A percentile compares a stretch with the other conserved stretches of the same genome.
phyloP scores from a whole-genome alignment of 179 eudicot species.

The Sideroxylon spinosum region DNA sequence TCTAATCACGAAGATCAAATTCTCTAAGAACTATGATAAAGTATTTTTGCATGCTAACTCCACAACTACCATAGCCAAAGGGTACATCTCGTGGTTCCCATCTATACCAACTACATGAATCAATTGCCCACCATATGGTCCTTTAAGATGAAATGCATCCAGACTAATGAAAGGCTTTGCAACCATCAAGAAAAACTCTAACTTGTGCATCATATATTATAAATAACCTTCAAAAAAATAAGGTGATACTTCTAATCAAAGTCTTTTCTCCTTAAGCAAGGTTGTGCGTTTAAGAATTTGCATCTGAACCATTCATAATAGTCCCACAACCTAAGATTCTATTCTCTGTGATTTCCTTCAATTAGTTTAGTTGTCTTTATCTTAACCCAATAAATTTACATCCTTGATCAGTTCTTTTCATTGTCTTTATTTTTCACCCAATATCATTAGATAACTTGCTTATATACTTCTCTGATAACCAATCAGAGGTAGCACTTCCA shows the following conservation, averaged over 20 bases:
- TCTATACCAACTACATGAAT: slow-evolving; percentile 17
- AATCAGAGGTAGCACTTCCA: not conserved
- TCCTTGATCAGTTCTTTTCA: not conserved
- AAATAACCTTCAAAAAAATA: not conserved
- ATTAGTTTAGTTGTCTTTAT: not conserved
- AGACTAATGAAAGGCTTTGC: not conserved
- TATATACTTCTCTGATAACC: not conserved
- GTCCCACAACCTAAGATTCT: not conserved
- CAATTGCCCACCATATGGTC: not conserved
- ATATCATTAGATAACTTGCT: not conserved
- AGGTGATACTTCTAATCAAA: not conserved
- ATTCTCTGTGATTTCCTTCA: not conserved
- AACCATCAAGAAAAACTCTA: not conserved
- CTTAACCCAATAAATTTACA: not conserved
- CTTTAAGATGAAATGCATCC: not conserved
- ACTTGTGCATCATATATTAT: not conserved
- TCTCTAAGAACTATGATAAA: slow-evolving; percentile 17
- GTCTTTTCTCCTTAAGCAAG: not conserved
- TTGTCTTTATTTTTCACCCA: not conserved
- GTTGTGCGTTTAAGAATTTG: not conserved
- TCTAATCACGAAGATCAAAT: not conserved
- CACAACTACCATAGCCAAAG: slow-evolving; percentile 13
- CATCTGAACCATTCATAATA: not conserved
- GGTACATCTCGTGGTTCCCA: slow-evolving; percentile 23
- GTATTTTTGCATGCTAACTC: slow-evolving; percentile 2